Conservation (phyloP, 352 stramenopile species). For the Thraustochytrium striatum region DNA sequence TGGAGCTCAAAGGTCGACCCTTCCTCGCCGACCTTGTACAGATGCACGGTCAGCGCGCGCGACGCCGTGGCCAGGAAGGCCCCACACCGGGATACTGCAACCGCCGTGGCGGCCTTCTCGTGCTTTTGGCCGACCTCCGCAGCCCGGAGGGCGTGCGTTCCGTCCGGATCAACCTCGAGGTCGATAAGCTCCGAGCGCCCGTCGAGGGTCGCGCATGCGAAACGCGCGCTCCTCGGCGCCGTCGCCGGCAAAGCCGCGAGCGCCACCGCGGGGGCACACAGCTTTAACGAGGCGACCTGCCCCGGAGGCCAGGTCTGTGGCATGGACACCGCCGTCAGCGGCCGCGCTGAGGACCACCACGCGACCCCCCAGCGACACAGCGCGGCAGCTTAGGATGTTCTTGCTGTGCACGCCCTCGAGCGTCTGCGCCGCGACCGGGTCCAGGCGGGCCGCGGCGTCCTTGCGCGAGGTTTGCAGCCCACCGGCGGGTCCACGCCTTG, state of each 20-base stretch:
- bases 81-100: neutral
- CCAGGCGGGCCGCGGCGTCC: neutral
- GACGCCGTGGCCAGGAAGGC: neutral
- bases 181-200: too few species aligned
- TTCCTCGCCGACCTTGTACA: neutral
- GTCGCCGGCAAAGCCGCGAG: too few species aligned
- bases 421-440: neutral
- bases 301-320: too few species aligned
- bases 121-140: neutral
- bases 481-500: neutral
- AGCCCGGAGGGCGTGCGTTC: too few species aligned
- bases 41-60: neutral
- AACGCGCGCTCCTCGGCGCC: too few species aligned
- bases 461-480: neutral
- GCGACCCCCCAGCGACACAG: neutral
- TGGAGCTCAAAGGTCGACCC: neutral
- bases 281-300: too few species aligned
- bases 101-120: neutral
- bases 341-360: neutral
- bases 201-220: too few species aligned
- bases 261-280: too few species aligned
- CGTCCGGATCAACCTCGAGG: too few species aligned
- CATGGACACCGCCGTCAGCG: neutral
- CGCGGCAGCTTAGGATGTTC: constrained; percentile 2
- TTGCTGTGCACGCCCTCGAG: neutral